Evolutionary conservation across 768 basidiomycete species (phyloP).

Genomic region (Mycena haematopus): DNA sequence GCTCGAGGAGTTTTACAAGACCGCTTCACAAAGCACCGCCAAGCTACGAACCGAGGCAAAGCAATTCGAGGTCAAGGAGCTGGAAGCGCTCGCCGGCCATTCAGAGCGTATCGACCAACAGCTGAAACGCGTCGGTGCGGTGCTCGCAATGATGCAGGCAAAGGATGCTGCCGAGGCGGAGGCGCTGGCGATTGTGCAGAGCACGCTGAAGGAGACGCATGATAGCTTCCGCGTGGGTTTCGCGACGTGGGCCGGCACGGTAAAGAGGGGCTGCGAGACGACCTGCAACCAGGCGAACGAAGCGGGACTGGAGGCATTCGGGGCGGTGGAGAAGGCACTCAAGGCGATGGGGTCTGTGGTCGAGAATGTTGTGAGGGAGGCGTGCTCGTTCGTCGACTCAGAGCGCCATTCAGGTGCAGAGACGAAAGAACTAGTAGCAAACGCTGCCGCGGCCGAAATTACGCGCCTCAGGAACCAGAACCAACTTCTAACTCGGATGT

Average conservation of each 20-base stretch:
- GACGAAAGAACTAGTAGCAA: slow-evolving; percentile 54
- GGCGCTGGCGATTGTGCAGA: slow-evolving; percentile 55
- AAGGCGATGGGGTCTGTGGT: slow-evolving; percentile 63
- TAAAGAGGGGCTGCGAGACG: slow-evolving; percentile 55
- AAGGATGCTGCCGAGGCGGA: slow-evolving; percentile 63
- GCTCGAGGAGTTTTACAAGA: slow-evolving; percentile 67
- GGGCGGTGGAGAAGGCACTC: slow-evolving; percentile 63
- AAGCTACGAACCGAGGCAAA: slow-evolving; percentile 64
- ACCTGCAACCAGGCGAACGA: slow-evolving; percentile 55
- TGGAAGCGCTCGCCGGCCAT: slow-evolving; percentile 55
- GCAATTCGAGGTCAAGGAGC: slow-evolving; percentile 60
- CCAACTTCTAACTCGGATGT: slow-evolving; percentile 58
- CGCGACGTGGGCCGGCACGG: slow-evolving; percentile 58
- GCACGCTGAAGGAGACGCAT: slow-evolving; percentile 57
- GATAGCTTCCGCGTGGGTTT: slow-evolving; percentile 60
- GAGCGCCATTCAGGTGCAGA: slow-evolving; percentile 60
- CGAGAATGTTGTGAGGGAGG: slow-evolving; percentile 64
- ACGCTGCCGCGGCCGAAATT: slow-evolving; percentile 59
- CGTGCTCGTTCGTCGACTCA: slow-evolving; percentile 58
- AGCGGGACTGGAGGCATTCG: slow-evolving; percentile 51
- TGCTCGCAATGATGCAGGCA: slow-evolving; percentile 58
- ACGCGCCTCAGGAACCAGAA: slow-evolving; percentile 75
- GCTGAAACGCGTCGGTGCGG: slow-evolving; percentile 57
- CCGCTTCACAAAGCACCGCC: slow-evolving; percentile 57
- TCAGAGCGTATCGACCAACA: slow-evolving; percentile 65